Percentiles rank a stretch among this genome's conserved stretches.
phyloP scores from a whole-genome alignment of 352 stramenopile species.

The Phytophthora sp. region DNA sequence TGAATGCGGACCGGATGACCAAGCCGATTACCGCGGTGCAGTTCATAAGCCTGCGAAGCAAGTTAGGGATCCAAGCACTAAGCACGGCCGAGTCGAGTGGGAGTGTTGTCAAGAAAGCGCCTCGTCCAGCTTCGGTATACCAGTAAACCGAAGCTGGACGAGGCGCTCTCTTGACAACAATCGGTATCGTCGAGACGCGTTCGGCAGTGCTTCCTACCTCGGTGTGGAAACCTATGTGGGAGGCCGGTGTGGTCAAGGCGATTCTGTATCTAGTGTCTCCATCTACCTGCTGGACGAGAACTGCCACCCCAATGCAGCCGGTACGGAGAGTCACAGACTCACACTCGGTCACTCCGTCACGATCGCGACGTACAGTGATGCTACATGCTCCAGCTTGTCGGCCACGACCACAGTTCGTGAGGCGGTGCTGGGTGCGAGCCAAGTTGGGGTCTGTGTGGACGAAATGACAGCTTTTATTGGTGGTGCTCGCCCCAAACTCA shows the following conservation, averaged over 20 bases:
- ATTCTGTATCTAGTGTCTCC: neutral
- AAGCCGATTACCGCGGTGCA: too few species aligned
- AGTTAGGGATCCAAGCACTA: too few species aligned
- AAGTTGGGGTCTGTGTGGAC: neutral
- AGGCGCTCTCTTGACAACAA: too few species aligned
- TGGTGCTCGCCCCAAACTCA: neutral
- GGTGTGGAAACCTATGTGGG: too few species aligned
- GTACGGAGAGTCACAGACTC: neutral
- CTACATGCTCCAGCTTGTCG: neutral
- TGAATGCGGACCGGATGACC: too few species aligned
- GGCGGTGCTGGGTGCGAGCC: neutral
- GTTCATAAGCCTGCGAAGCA: too few species aligned
- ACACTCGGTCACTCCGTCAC: neutral
- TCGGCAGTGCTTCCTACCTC: too few species aligned
- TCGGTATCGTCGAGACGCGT: too few species aligned
- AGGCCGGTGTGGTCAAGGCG: neutral
- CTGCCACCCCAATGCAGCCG: conserved; percentile 4
- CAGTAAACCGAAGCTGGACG: too few species aligned
- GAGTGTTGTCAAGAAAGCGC: too few species aligned
- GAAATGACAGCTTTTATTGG: conserved; percentile 6
- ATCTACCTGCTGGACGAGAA: conserved; percentile 7
- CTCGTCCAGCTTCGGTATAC: too few species aligned
- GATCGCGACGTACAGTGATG: conserved; percentile 5
- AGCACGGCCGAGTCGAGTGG: too few species aligned
- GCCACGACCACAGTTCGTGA: neutral